Conservation (phyloP, 768 basidiomycete species). For the Pisolithus sp. region DNA sequence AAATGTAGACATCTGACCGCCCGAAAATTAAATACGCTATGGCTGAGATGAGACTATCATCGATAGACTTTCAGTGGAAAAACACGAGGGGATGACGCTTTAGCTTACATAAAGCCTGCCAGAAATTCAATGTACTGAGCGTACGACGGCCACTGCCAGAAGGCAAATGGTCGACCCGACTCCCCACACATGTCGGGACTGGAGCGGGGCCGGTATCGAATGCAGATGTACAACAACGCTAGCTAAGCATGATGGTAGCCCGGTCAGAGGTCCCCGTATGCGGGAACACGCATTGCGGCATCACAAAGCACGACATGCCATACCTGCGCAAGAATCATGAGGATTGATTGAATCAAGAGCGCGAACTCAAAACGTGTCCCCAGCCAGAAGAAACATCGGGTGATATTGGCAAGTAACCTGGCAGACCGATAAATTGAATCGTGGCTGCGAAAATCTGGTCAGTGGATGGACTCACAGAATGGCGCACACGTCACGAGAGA, state of each 20-base stretch:
- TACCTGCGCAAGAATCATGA: conserved; percentile 84
- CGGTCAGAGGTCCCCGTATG: conserved; percentile 3
- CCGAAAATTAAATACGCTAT: conserved; percentile 74
- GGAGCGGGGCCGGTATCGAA: conserved; percentile 55
- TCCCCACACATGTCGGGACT: conserved; percentile 53
- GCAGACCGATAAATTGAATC: conserved; percentile 7
- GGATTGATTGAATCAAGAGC: conserved; percentile 70
- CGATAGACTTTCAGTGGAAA: conserved; percentile 3
- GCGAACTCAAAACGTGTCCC: conserved; percentile 73
- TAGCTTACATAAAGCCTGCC: conserved; percentile 61
- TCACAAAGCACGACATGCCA: conserved; percentile 9
- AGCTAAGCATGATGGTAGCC: conserved; percentile 41
- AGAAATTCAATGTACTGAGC: conserved; percentile 78
- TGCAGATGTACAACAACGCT: conserved; percentile 76
- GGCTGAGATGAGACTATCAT: conserved; percentile 51
- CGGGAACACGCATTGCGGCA: neutral
- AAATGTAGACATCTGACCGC: conserved; percentile 52
- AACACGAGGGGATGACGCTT: conserved; percentile 1
- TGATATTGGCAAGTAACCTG: conserved; percentile 78
- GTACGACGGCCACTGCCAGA: conserved; percentile 84
- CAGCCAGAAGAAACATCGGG: conserved; percentile 88
- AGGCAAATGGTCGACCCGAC: conserved; percentile 62
- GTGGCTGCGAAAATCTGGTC: neutral
- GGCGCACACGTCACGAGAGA: conserved; percentile 81
- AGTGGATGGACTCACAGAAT: conserved; percentile 49